Percentiles rank a stretch among this genome's conserved stretches.
Conservation (phyloP, 116 monocot genomes). For the Iris pallida region DNA sequence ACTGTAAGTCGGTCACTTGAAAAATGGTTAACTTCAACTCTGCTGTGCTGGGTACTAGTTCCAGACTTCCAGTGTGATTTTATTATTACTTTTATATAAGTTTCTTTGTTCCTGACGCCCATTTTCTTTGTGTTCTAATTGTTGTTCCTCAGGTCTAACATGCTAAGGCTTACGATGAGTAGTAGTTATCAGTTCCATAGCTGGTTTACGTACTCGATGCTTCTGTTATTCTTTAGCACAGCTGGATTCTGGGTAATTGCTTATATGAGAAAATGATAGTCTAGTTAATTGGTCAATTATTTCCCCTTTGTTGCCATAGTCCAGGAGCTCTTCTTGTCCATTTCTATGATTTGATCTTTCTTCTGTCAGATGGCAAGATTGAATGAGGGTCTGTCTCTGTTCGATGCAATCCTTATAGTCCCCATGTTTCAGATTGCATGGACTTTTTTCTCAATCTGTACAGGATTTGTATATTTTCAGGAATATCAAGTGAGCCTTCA, state of each 20-base stretch:
- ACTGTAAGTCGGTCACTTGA: constrained; percentile 49
- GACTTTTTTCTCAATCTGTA: constrained; percentile 98
- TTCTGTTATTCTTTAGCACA: constrained; percentile 76
- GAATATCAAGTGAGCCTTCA: constrained; percentile 72
- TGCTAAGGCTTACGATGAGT: constrained; percentile 80
- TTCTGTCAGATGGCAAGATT: constrained; percentile 83
- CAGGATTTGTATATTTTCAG: constrained; percentile 96
- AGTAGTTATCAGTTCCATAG: constrained; percentile 82
- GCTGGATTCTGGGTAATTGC: constrained; percentile 95
- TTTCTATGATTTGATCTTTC: constrained; percentile 10
- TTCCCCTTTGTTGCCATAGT: not conserved
- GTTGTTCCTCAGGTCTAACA: constrained; percentile 63
- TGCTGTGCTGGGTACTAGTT: not conserved
- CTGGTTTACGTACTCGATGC: constrained; percentile 92
- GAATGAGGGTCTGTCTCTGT: constrained; percentile 93
- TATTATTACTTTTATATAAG: not conserved
- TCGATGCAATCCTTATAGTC: constrained; percentile 93
- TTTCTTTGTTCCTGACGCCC: not conserved
- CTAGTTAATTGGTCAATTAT: not conserved
- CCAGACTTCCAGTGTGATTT: not conserved
- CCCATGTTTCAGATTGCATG: constrained; percentile 99
- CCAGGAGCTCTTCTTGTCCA: not conserved
- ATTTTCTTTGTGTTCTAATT: constrained; percentile 2
- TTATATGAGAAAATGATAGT: constrained; percentile 1
- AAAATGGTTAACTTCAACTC: not conserved